Evolutionary conservation across 108 stramenopile genomes (phyloP), one percentile per base, ranked within the genome.

Genomic region (Nitzschia palea): DNA sequence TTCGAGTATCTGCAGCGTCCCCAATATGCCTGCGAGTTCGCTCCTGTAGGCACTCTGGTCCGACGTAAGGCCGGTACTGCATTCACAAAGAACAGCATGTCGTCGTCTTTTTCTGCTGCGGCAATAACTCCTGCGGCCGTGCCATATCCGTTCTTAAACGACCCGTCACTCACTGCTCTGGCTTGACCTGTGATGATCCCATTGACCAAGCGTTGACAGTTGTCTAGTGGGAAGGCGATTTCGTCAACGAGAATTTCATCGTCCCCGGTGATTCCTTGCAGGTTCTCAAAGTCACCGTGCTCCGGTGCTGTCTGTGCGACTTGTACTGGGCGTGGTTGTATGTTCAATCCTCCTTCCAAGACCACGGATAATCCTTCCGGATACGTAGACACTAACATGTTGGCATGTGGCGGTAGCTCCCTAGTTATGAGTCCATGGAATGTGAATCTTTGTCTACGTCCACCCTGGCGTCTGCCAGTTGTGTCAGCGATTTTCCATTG

Each of bases 31-130:
- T 31, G 29, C 26, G 14, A 57, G 55, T 32, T 57, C 55, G 55
- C 55, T 57, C 10, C 55, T 22, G 30, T 35, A 57, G 15, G 55
- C 55, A 33, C 20, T 23, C 31, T 57, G 55, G 26, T 28, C 55
- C 6, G 15, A 28, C 31, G 14, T 18, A 30, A 32, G 29, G 17
- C 29, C 30, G 55, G 55, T 12, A 32, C 30, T 17, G 27, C 9
- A 12, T 10, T 32, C 10, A 10, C 26, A 12, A 34, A 14, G 12
- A 23, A 10, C 12, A 12, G 17, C 15, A 14, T 10, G 15, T 32
- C 20, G 17, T 57, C 12, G 55, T 28, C 30, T 17, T 28, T 29
- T n/a, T 57, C 23, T 12, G 10, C 30, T 57, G 26, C 29, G 12
- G 18, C 26, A 32, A 32, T 12, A 10, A 31, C 18, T 15, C 28